phyloP scores from a whole-genome alignment of 1,284 basidiomycete species.

The Rhodotorula sp. region DNA sequence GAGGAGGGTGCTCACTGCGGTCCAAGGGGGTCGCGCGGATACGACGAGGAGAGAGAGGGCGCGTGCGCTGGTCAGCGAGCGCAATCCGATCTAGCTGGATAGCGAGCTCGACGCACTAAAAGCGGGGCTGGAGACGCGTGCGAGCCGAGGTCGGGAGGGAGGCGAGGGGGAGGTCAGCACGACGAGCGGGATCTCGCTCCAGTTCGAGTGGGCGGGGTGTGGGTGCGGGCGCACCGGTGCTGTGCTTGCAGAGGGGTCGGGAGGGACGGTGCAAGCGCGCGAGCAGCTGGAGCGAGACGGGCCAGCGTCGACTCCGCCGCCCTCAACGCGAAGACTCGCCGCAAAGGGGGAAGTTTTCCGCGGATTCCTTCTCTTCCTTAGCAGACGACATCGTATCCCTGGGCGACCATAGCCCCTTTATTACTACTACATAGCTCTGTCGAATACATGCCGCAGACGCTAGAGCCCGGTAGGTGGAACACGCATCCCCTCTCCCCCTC shows the following conservation, averaged over 20 bases:
- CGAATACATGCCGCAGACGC: too few relatives aligned
- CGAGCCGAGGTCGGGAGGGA: neutral
- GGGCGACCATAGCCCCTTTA: too few relatives aligned
- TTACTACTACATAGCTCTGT: too few relatives aligned
- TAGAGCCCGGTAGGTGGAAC: too few relatives aligned
- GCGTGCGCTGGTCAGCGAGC: neutral
- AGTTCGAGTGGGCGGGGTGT: neutral
- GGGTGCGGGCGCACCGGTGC: neutral
- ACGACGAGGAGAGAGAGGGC: neutral
- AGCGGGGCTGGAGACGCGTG: neutral
- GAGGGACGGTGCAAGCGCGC: neutral
- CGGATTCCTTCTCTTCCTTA: neutral
- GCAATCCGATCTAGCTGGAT: too few relatives aligned
- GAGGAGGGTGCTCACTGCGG: constrained; percentile 39
- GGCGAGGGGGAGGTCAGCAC: neutral
- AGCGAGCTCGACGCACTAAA: constrained; percentile 6
- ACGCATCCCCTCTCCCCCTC: too few relatives aligned
- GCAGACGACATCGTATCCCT: too few relatives aligned
- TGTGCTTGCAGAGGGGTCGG: neutral
- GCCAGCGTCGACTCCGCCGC: neutral
- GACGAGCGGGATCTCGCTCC: neutral
- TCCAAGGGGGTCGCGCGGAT: too few relatives aligned
- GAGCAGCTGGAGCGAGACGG: neutral
- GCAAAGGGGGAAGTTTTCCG: too few relatives aligned
- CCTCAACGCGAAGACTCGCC: neutral